Percentiles rank a stretch among this genome's conserved stretches.
phyloP scores from a whole-genome alignment of 139 green algal genomes.

The Picochlorum sp. region DNA sequence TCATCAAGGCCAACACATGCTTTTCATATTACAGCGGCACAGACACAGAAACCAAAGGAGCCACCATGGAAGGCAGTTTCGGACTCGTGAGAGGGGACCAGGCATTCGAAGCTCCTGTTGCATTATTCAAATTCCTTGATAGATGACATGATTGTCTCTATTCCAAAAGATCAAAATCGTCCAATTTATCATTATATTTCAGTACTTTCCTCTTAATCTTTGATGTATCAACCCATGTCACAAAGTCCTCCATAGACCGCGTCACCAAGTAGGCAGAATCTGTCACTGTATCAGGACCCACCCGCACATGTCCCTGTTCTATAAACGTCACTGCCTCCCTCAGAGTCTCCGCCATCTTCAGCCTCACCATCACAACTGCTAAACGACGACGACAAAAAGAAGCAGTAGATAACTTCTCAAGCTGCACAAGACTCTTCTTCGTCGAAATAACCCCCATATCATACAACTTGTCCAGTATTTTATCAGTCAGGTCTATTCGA shows the following conservation, averaged over 20 bases:
- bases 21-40: slow-evolving; percentile 34
- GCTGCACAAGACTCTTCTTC: slow-evolving; percentile 89
- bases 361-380: slow-evolving; percentile 85
- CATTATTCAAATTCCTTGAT: slow-evolving; percentile 18
- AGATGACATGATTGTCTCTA: not conserved
- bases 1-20: slow-evolving; percentile 30
- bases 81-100: slow-evolving; percentile 18
- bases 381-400: slow-evolving; percentile 88
- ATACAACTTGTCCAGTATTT: slow-evolving; percentile 95
- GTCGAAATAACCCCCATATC: slow-evolving; percentile 84
- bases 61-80: slow-evolving; percentile 32
- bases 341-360: slow-evolving; percentile 90
- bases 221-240: slow-evolving; percentile 94
- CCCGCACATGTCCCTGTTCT: slow-evolving; percentile 91
- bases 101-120: slow-evolving; percentile 25
- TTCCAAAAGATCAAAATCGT: slow-evolving; percentile 81
- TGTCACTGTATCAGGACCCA: slow-evolving; percentile 86
- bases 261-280: slow-evolving; percentile 90
- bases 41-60: slow-evolving; percentile 7
- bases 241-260: slow-evolving; percentile 90
- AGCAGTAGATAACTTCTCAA: slow-evolving; percentile 81
- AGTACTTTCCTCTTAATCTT: slow-evolving; percentile 95
- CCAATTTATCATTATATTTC: slow-evolving; percentile 92
- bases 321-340: slow-evolving; percentile 88
- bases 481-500: slow-evolving; percentile 89